Conservation (phyloP, 331 rosid genomes). For the Erythrophleum ivorense region DNA sequence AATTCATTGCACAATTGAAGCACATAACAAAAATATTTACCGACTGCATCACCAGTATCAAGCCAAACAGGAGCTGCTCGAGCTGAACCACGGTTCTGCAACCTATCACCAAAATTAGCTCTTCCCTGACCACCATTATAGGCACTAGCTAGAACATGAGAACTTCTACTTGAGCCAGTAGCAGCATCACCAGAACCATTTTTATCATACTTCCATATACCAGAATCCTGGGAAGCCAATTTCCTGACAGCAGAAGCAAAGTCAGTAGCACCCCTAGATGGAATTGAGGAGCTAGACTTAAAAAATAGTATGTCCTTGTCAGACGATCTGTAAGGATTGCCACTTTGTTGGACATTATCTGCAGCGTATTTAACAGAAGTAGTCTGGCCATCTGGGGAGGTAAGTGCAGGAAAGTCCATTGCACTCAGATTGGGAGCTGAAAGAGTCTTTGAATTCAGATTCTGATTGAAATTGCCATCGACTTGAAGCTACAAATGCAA, state of each 20-base stretch:
- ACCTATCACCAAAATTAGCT: constrained; percentile 65
- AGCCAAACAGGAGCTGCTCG: constrained; percentile 91
- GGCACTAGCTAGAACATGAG: constrained; percentile 64
- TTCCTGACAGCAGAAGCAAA: constrained; percentile 95
- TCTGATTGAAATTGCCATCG: constrained; percentile 76
- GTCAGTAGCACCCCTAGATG: constrained; percentile 78
- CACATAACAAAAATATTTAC: constrained; percentile 70
- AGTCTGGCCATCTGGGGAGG: constrained; percentile 61
- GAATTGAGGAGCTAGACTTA: constrained; percentile 67
- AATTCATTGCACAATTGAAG: constrained; percentile 42
- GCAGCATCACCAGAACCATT: constrained; percentile 72
- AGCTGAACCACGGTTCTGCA: constrained; percentile 72
- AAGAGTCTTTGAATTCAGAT: constrained; percentile 72
- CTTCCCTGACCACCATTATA: constrained; percentile 74
- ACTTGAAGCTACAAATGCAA: constrained; percentile 81
- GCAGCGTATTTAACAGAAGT: constrained; percentile 62
- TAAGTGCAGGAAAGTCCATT: constrained; percentile 89
- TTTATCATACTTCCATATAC: constrained; percentile 83
- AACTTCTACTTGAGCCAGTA: constrained; percentile 85
- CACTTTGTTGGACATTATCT: constrained; percentile 72
- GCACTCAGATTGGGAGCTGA: constrained; percentile 77
- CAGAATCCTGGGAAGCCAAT: constrained; percentile 91
- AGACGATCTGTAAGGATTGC: constrained; percentile 61
- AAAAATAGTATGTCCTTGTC: constrained; percentile 81
- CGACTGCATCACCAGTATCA: constrained; percentile 96